These are phyloP conservation scores for Uromyces viciae-fabae DNA, from an alignment of 1,284 basidiomycete genomes.

Conservation along the genomic window DNA sequence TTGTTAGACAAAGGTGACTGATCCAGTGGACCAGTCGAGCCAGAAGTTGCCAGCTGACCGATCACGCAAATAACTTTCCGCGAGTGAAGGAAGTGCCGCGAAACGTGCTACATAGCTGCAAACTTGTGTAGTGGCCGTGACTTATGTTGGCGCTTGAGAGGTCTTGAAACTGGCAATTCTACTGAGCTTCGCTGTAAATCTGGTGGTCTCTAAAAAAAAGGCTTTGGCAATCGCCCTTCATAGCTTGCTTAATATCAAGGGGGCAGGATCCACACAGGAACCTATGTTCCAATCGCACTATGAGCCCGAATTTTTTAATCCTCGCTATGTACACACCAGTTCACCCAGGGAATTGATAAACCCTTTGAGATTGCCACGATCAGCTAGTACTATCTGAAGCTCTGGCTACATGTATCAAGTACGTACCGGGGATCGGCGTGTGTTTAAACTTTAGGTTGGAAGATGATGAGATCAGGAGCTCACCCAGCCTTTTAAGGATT, in stretches of 20 bases:
- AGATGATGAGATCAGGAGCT: slow-evolving; percentile 18
- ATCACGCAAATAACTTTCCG: background rate
- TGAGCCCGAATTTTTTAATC: too few species aligned
- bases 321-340: too few species aligned
- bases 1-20: background rate
- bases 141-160: background rate
- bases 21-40: slow-evolving; percentile 10
- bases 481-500: background rate
- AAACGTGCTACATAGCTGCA: slow-evolving; percentile 11
- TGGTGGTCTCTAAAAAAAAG: too few species aligned
- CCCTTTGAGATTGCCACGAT: too few species aligned
- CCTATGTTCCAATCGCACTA: too few species aligned
- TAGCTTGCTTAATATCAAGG: too few species aligned
- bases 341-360: background rate
- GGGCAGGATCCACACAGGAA: too few species aligned
- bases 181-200: too few species aligned
- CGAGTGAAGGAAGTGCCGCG: background rate
- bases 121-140: background rate
- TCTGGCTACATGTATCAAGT: background rate
- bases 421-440: background rate
- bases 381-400: too few species aligned
- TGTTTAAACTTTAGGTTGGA: background rate
- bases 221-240: too few species aligned
- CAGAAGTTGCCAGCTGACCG: background rate
- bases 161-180: background rate